phyloP scores from a whole-genome alignment of 768 basidiomycete genomes.

The Lanmaoa pseudosensibilis region DNA sequence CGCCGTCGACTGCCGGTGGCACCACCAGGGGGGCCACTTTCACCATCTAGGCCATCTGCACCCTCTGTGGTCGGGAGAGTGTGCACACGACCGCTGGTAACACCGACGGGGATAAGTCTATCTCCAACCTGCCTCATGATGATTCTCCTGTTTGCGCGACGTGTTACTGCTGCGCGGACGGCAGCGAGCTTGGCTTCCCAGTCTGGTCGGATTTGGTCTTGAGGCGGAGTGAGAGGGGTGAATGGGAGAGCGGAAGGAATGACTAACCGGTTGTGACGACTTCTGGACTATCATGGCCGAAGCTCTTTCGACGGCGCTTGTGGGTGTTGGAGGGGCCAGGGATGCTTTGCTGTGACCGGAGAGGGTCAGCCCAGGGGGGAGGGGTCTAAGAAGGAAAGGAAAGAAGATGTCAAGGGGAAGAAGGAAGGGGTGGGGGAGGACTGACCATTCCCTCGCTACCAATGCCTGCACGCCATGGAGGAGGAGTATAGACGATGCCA shows the following conservation, averaged over 20 bases:
- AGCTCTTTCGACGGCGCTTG: conserved; percentile 85
- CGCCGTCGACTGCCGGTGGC: conserved; percentile 54
- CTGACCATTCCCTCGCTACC: conserved; percentile 71
- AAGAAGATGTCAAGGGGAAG: neutral
- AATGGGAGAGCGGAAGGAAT: conserved; percentile 1
- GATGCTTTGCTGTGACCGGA: conserved; percentile 44
- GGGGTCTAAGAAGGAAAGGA: conserved; percentile 31
- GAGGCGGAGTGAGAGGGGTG: conserved; percentile 8
- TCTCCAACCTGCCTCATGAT: conserved; percentile 99
- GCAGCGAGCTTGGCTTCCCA: conserved; percentile 97
- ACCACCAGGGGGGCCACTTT: conserved; percentile 31
- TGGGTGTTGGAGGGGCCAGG: conserved; percentile 46
- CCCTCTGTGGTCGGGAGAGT: conserved; percentile 59
- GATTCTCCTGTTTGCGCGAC: conserved; percentile 92
- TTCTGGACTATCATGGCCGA: conserved; percentile 80
- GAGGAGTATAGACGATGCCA: conserved; percentile 84
- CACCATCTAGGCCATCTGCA: conserved; percentile 43
- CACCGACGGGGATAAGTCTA: conserved; percentile 93
- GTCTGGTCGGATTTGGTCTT: conserved; percentile 96
- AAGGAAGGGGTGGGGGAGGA: conserved; percentile 11
- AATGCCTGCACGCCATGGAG: conserved; percentile 77
- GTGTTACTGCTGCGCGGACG: conserved; percentile 92
- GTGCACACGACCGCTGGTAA: conserved; percentile 85
- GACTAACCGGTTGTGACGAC: conserved; percentile 85
- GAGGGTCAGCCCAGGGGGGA: conserved; percentile 55